Evolutionary conservation across 495 filamentous ascomycete genomes (phyloP), one percentile per base, ranked within the genome.

Genomic region (Xylaria sp.): DNA sequence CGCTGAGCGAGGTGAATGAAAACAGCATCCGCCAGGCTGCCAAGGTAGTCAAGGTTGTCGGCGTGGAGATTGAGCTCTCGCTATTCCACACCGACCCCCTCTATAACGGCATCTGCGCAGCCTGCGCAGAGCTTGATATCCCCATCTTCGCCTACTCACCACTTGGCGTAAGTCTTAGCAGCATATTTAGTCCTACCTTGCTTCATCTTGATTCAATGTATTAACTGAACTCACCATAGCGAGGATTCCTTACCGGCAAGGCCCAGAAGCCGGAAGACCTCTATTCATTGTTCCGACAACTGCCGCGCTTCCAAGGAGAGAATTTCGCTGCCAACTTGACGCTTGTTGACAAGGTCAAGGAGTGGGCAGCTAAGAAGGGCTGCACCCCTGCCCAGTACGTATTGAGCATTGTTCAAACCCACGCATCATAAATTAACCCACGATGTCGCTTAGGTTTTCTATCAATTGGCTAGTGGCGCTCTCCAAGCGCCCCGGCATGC

Each of bases 51-150:
- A 87, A 88, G 40, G 91, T 94, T 72, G 83, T 83, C 1, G 88
- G 87, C 5, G 90, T 93, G 12, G 92, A 94, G 74, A 87, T 91
- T 21, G 92, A 94, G 76, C 76, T 93, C 70, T 90, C 87, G 1
- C 76, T 94, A 5, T 92, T 83, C 78, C 76, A 85, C 9, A 88
- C 88, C 6, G 86, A 90, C 21, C 88, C 91, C 61, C 78, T 92
- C 11, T 78, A 86, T 12, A 93, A 94, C 72, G 91, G 88, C 33
- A 82, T 93, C 50, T 89, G 89, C 14, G 75, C 81, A 50, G 81
- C 86, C 17, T 93, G 92, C 72, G 87, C 84, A 4, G 89, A 93
- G 75, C 82, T 90, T 21, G 79, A 84, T 33, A 93, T 93, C 75
- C 91, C 93, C 1, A 77, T 96, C 48, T 76, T 93, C 21, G 93